Evolutionary conservation across 192 early-diverging fungal genomes (phyloP).

Genomic region (Backusella tuberculispora): DNA sequence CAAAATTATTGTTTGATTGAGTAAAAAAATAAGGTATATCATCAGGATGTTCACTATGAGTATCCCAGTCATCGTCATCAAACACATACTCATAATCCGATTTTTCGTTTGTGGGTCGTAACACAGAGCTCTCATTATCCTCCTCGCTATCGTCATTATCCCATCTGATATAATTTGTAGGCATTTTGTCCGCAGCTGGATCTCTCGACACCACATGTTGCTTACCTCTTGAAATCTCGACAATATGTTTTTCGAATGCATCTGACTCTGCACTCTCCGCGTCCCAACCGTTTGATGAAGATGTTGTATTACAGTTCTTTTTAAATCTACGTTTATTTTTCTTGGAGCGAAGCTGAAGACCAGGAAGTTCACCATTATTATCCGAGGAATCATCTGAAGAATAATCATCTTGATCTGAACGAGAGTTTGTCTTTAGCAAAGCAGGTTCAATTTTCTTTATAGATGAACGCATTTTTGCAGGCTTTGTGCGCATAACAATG

Average conservation of each 20-base stretch:
- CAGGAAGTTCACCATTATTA: background rate
- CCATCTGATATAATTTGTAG: background rate
- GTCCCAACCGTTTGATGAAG: background rate
- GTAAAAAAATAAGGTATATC: background rate
- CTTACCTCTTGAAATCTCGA: conserved; percentile 5
- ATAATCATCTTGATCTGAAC: conserved; percentile 8
- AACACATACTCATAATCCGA: conserved; percentile 5
- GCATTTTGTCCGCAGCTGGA: conserved; percentile 14
- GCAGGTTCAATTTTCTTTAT: conserved; percentile 26
- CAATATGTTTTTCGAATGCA: conserved; percentile 14
- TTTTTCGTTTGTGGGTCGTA: background rate
- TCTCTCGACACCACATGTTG: background rate
- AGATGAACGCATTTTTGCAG: conserved; percentile 10
- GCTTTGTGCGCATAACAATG: background rate
- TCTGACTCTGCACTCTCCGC: conserved; percentile 16
- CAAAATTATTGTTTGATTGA: background rate
- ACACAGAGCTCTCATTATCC: background rate
- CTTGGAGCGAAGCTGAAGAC: background rate
- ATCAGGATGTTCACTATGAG: conserved; percentile 6
- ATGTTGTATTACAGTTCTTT: background rate
- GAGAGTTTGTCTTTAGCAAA: conserved; percentile 12
- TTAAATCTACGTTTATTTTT: background rate
- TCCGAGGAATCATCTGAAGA: conserved; percentile 3
- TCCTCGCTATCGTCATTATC: background rate
- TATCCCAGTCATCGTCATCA: conserved; percentile 25